Evolutionary conservation across 768 basidiomycete species (phyloP).

Genomic region (Kwoniella sp.): DNA sequence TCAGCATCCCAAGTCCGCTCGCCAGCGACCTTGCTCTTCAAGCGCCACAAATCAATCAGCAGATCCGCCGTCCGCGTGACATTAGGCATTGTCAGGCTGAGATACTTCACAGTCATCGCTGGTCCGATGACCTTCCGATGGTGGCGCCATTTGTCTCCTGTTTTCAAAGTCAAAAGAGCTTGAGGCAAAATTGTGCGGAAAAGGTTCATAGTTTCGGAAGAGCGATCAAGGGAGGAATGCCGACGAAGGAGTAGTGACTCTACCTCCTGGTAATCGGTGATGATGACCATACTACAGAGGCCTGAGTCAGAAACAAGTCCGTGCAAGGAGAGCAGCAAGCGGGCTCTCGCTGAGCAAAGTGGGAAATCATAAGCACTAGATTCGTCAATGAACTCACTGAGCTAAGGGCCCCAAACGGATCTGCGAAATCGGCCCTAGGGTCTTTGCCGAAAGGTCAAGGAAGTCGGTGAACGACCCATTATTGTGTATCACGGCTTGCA

Average conservation of each 20-base stretch:
- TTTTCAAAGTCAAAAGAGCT: slow-evolving; percentile 42
- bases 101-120: slow-evolving; percentile 49
- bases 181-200: slow-evolving; percentile 38
- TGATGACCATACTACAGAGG: slow-evolving; percentile 33
- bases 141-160: slow-evolving; percentile 39
- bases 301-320: too few relatives aligned
- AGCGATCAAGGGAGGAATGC: slow-evolving; percentile 38
- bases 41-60: slow-evolving; percentile 34
- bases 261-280: slow-evolving; percentile 37
- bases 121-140: slow-evolving; percentile 46
- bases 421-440: slow-evolving; percentile 42
- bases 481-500: not conserved
- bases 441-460: slow-evolving; percentile 10
- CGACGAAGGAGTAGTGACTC: slow-evolving; percentile 30
- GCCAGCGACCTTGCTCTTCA: slow-evolving; percentile 21
- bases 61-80: slow-evolving; percentile 28
- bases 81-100: slow-evolving; percentile 36
- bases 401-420: slow-evolving; percentile 33
- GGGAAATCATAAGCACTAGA: too few relatives aligned
- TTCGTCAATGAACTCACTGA: slow-evolving; percentile 28
- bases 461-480: slow-evolving; percentile 7
- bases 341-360: too few relatives aligned
- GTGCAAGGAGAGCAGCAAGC: too few relatives aligned
- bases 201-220: slow-evolving; percentile 26
- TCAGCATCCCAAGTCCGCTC: slow-evolving; percentile 30